Conservation (phyloP, 2,329 filamentous ascomycete genomes). For the Penicillium sp. region DNA sequence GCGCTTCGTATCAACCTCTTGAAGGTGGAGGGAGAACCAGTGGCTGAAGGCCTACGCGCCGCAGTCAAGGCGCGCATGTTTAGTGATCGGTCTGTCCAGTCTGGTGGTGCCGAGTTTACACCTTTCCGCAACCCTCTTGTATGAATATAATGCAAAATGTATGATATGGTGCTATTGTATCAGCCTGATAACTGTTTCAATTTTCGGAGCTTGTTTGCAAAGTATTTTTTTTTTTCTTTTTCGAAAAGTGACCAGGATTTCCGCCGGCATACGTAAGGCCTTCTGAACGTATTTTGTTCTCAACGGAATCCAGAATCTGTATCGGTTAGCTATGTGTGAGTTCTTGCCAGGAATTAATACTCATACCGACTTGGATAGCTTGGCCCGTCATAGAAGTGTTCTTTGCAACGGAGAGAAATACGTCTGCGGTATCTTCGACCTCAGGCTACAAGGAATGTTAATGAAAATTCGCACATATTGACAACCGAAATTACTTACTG, state of each 20-base stretch:
- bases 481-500: slow-evolving; percentile 44
- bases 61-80: slow-evolving; percentile 48
- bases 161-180: slow-evolving; percentile 21
- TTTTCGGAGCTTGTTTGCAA: not conserved
- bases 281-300: slow-evolving; percentile 8
- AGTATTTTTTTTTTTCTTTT: not conserved
- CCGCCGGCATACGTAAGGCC: not conserved
- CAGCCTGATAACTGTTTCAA: slow-evolving; percentile 23
- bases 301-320: slow-evolving; percentile 40
- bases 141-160: slow-evolving; percentile 26
- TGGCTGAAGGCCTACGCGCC: slow-evolving; percentile 40
- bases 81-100: slow-evolving; percentile 34
- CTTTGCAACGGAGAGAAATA: slow-evolving; percentile 31
- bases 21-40: slow-evolving; percentile 46
- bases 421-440: slow-evolving; percentile 40
- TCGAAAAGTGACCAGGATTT: not conserved
- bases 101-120: slow-evolving; percentile 31
- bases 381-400: slow-evolving; percentile 42
- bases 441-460: slow-evolving; percentile 38
- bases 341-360: slow-evolving; percentile 30
- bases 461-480: slow-evolving; percentile 21
- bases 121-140: slow-evolving; percentile 42
- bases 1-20: slow-evolving; percentile 42
- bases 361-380: slow-evolving; percentile 38
- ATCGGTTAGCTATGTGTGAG: slow-evolving; percentile 16